Evolutionary conservation across 73 alveolate genomes (phyloP).

Genomic region (Durusdinium trenchii): DNA sequence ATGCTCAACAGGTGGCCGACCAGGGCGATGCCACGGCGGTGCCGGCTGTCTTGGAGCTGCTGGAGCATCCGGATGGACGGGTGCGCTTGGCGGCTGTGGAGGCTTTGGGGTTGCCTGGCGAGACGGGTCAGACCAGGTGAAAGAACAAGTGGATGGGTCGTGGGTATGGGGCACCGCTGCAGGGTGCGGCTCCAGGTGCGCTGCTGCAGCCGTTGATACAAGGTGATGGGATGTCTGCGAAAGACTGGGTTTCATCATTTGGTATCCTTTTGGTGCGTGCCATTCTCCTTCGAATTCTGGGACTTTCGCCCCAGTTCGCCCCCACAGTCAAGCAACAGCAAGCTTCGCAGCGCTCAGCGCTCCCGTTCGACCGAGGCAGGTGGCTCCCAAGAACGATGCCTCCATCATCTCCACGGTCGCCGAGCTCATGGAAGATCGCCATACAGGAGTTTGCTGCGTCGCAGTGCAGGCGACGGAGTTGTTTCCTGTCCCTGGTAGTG

Average conservation of each 20-base stretch:
- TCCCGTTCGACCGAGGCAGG: slow-evolving; percentile 6
- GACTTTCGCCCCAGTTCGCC: too few species aligned
- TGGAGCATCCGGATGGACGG: slow-evolving; percentile 91
- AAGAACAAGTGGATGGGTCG: too few species aligned
- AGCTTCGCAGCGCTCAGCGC: too few species aligned
- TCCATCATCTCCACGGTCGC: slow-evolving; percentile 52
- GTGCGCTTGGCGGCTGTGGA: slow-evolving; percentile 76
- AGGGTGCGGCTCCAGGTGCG: too few species aligned
- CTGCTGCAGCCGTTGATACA: too few species aligned
- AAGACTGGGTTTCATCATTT: too few species aligned
- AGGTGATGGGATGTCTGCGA: background rate
- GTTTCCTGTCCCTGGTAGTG: background rate
- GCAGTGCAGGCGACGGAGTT: slow-evolving; percentile 47
- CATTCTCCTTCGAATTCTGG: too few species aligned
- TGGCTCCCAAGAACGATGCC: slow-evolving; percentile 68
- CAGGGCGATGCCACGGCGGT: slow-evolving; percentile 64
- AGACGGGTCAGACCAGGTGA: too few species aligned
- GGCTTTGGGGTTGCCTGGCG: slow-evolving; percentile 47
- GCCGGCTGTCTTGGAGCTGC: slow-evolving; percentile 55
- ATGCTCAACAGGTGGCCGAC: slow-evolving; percentile 50
- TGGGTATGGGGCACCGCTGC: too few species aligned
- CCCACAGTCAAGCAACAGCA: too few species aligned
- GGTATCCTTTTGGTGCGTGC: too few species aligned
- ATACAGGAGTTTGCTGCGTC: slow-evolving; percentile 79
- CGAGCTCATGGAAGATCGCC: slow-evolving; percentile 75